phyloP scores from a whole-genome alignment of 2,329 filamentous ascomycete genomes.

The Lomentospora prolificans region DNA sequence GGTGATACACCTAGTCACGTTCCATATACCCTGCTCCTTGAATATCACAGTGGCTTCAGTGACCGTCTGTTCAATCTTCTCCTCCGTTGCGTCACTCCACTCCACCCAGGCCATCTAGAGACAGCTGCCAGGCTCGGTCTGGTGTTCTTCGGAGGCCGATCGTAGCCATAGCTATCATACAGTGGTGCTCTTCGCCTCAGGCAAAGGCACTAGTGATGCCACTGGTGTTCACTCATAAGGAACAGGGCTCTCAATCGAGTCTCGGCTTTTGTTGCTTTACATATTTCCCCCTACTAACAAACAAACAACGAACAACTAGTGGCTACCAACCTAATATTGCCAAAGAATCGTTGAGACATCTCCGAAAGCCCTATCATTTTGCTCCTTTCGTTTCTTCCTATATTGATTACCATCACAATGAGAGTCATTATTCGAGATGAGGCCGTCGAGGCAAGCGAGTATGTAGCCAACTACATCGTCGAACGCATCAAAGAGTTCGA shows the following conservation, averaged over 20 bases:
- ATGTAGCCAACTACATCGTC: conserved; percentile 75
- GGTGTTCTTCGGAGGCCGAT: background rate
- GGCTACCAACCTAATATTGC: background rate
- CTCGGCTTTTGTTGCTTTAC: background rate
- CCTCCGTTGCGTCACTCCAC: background rate
- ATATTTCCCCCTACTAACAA: background rate
- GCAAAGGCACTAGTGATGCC: background rate
- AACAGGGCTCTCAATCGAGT: background rate
- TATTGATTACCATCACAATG: conserved; percentile 43
- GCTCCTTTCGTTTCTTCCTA: conserved; percentile 13
- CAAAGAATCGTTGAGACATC: background rate
- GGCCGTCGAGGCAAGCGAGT: conserved; percentile 56
- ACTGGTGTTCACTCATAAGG: background rate
- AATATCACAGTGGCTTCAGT: background rate
- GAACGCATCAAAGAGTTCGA: conserved; percentile 70
- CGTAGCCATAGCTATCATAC: background rate
- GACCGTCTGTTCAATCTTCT: background rate
- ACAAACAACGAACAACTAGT: background rate
- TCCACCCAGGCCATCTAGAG: background rate
- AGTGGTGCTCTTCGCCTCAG: background rate
- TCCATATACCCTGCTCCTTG: background rate
- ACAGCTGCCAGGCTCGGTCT: background rate
- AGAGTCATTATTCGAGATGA: conserved; percentile 76
- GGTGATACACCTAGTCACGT: conserved; percentile 1
- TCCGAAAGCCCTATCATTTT: background rate